phyloP scores from a whole-genome alignment of 2,329 filamentous ascomycete species.

The Phialocephala subalpina region DNA sequence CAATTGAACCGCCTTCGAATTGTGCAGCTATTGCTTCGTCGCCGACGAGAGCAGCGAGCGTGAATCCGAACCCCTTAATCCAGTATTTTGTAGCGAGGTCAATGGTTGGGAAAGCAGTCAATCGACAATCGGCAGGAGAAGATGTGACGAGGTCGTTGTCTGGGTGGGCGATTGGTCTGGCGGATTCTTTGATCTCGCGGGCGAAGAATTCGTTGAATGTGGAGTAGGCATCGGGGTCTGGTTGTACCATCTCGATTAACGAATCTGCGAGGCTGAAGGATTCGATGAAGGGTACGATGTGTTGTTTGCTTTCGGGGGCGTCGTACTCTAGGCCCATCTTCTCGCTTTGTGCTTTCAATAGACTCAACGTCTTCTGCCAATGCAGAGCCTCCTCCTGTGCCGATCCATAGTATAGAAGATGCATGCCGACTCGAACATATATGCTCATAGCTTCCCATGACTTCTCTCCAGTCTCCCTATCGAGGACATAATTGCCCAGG shows the following conservation, averaged over 20 bases:
- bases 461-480: slow-evolving; percentile 30
- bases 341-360: slow-evolving; percentile 27
- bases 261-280: slow-evolving; percentile 24
- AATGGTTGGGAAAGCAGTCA: slow-evolving; percentile 88
- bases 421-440: slow-evolving; percentile 32
- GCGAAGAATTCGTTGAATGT: slow-evolving; percentile 33
- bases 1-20: slow-evolving; percentile 48
- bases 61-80: slow-evolving; percentile 55
- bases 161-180: slow-evolving; percentile 28
- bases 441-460: slow-evolving; percentile 33
- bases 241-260: slow-evolving; percentile 26
- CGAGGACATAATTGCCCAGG: slow-evolving; percentile 32
- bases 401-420: slow-evolving; percentile 30
- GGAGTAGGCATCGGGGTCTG: slow-evolving; percentile 27
- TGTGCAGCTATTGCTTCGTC: slow-evolving; percentile 44
- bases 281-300: slow-evolving; percentile 31
- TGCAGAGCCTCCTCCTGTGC: slow-evolving; percentile 29
- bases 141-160: slow-evolving; percentile 32
- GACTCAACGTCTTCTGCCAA: slow-evolving; percentile 27
- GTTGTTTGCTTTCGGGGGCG: slow-evolving; percentile 28
- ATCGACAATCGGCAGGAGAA: slow-evolving; percentile 79
- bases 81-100: slow-evolving; percentile 80
- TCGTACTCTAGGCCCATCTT: slow-evolving; percentile 34
- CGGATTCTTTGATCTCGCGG: slow-evolving; percentile 31
- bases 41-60: slow-evolving; percentile 49